Evolutionary conservation across 2,329 filamentous ascomycete species (phyloP).

Genomic region (Monosporascus sp.): DNA sequence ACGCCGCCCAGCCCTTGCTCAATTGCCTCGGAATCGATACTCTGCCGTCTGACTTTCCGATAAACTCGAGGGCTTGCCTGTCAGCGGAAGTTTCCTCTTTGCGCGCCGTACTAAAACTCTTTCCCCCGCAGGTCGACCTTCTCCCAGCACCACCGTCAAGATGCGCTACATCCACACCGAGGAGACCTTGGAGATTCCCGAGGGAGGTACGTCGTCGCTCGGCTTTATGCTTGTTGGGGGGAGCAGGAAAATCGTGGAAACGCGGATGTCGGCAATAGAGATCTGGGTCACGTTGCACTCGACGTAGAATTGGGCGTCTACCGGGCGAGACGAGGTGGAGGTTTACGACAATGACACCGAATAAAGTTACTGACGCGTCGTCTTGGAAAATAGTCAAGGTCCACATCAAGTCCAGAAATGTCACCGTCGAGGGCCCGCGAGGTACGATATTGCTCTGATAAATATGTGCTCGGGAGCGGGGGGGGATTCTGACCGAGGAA

Average conservation of each 20-base stretch:
- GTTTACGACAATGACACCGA: not conserved
- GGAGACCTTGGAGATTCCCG: conserved; percentile 91
- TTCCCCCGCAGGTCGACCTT: conserved; percentile 15
- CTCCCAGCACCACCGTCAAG: conserved; percentile 55
- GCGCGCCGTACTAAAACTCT: not conserved
- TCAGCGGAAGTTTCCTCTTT: not conserved
- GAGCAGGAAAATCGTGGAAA: not conserved
- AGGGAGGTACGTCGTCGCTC: conserved; percentile 72
- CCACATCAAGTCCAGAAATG: conserved; percentile 90
- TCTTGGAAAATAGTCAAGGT: conserved; percentile 73
- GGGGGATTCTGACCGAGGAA: conserved; percentile 24
- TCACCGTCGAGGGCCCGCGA: conserved; percentile 96
- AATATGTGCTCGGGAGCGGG: conserved; percentile 3
- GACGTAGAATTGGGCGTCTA: not conserved
- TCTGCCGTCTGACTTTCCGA: not conserved
- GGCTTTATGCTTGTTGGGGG: not conserved
- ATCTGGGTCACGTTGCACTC: not conserved
- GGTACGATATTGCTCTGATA: conserved; percentile 47
- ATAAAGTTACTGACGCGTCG: conserved; percentile 28
- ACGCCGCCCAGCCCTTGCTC: not conserved
- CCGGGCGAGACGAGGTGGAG: not conserved
- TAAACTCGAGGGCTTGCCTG: not conserved
- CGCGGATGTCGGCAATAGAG: not conserved
- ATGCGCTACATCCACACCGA: conserved; percentile 99
- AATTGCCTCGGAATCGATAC: not conserved